A percentile compares a stretch with the other conserved stretches of the same genome.
Conservation (phyloP, 2,329 filamentous ascomycete species). For the Acephala macrosclerotiorum region DNA sequence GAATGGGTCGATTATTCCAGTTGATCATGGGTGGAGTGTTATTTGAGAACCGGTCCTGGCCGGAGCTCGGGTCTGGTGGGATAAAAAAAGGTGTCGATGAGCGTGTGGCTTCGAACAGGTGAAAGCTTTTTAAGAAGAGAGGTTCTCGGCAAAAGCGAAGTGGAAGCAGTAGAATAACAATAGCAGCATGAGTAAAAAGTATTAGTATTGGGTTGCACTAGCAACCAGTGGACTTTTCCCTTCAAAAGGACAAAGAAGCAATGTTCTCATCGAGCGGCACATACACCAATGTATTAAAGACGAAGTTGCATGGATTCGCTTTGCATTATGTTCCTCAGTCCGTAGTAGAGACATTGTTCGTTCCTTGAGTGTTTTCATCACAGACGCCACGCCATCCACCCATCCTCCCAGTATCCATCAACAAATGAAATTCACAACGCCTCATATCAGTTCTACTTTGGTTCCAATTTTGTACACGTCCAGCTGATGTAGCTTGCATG, state of each 20-base stretch:
- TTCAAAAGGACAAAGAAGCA: no score
- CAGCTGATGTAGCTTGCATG: neutral
- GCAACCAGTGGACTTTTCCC: no score
- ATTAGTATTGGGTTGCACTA: no score
- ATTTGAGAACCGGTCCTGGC: slow-evolving; percentile 33
- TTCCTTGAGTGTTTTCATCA: neutral
- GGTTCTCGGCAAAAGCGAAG: neutral
- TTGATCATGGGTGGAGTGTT: slow-evolving; percentile 48
- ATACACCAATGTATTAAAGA: no score
- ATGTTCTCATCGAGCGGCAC: no score
- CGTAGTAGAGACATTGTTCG: neutral
- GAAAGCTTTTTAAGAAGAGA: neutral
- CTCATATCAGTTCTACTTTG: neutral
- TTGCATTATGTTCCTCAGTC: neutral
- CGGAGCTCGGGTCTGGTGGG: no score
- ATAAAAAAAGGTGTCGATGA: no score
- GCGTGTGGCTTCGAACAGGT: no score
- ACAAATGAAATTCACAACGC: slow-evolving; percentile 8
- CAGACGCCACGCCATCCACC: neutral
- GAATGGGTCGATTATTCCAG: slow-evolving; percentile 46
- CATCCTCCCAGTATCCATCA: neutral
- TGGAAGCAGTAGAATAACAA: neutral
- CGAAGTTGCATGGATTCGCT: neutral
- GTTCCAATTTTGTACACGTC: neutral
- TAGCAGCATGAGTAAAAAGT: no score